Evolutionary conservation across 257 asterid species (phyloP).

Genomic region (Solanum lignicaule): DNA sequence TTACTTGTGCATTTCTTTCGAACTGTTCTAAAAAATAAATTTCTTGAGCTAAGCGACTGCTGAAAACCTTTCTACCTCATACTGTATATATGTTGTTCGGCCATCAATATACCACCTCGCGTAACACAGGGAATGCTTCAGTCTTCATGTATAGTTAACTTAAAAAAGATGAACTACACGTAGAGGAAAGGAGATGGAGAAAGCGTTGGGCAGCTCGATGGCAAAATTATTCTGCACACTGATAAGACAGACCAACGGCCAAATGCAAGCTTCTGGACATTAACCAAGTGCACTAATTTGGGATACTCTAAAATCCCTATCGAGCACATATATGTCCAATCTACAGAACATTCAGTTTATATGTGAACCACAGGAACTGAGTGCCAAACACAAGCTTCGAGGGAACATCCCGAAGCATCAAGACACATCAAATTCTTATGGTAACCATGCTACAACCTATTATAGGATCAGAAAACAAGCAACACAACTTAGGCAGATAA

Average conservation of each 20-base stretch:
- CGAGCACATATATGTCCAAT: background rate
- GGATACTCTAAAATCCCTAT: background rate
- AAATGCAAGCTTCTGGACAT: background rate
- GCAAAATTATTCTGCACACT: background rate
- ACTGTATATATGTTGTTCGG: background rate
- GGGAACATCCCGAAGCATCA: background rate
- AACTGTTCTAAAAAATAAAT: background rate
- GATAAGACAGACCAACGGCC: background rate
- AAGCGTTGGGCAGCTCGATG: background rate
- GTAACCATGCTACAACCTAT: background rate
- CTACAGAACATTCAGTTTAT: background rate
- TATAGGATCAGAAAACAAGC: background rate
- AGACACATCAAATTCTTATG: background rate
- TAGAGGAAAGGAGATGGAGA: background rate
- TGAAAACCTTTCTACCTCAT: background rate
- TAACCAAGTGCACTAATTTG: background rate
- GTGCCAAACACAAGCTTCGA: background rate
- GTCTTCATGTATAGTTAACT: background rate
- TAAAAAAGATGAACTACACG: too few relatives aligned
- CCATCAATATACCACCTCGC: background rate
- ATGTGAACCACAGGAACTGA: background rate
- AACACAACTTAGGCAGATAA: constrained; percentile 29
- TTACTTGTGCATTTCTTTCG: background rate
- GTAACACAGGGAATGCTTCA: background rate
- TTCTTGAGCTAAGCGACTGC: background rate